Evolutionary conservation across 768 basidiomycete species (phyloP), one percentile per base, ranked within the genome.

Genomic region (Leccinum subtestaceum): DNA sequence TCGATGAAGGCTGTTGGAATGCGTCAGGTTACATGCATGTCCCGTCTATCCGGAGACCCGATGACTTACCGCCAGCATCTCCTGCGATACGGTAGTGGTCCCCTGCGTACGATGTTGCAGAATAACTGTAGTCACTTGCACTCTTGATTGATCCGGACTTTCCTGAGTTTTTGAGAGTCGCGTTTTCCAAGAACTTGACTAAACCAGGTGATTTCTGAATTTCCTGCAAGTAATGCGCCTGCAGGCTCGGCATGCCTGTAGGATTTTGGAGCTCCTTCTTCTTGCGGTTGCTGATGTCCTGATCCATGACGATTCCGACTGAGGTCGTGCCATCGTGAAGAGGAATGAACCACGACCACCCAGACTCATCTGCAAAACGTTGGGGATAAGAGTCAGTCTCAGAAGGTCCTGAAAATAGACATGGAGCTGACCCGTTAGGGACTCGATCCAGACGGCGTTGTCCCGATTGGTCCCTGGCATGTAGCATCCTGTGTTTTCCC

Each of bases 291-390:
- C 70, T 72, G 51, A 65, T 67, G 0, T 68, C 68, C 38, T 78
- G 72, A 56, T 80, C 73, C 73, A 81, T 77, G 38, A 84, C 83
- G 56, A 84, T 63, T 7, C 84, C 83, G 19, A 84, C 78, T 11
- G 83, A 84, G 2, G 78, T 78, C 27, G 77, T 72, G 21, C 77
- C 78, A 45, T 78, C 74, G 60, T 79, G 74, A 15, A 84, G 74
- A 3, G 82, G 83, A 48, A 84, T 84, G 59, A 81, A 82, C 83
- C 83, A 84, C n/a, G 75, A 76, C 82, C 83, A 84, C 7, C 83
- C 82, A 21, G 76, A 76, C 61, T 82, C 80, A 47, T 82, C 82
- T 81, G 32, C 7, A 70, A 69, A 40, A 58, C 63, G 15, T 17
- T 3, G 15, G 2, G 17, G 9, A 23, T 2, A 40, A 40, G 38